Conservation (phyloP, 2,329 filamentous ascomycete species). For the Epichloe gansuensis region DNA sequence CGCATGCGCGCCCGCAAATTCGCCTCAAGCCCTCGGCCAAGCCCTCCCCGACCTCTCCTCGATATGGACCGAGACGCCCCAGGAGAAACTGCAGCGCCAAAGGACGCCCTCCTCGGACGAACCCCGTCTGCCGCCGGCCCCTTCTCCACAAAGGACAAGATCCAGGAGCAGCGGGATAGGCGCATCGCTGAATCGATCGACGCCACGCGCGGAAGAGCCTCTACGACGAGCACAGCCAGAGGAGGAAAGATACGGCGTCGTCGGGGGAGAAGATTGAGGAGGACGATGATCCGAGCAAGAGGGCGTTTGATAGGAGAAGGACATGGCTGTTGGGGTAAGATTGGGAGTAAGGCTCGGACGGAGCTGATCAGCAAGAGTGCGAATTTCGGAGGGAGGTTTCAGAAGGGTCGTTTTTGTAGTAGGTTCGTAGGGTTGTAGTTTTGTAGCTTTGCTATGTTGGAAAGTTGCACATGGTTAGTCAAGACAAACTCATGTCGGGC, state of each 20-base stretch:
- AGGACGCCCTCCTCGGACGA: conserved; percentile 73
- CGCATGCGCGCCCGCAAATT: conserved; percentile 76
- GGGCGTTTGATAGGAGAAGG: conserved; percentile 89
- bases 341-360: conserved; percentile 60
- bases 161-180: conserved; percentile 43
- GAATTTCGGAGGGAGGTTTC: conserved; percentile 73
- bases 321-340: conserved; percentile 69
- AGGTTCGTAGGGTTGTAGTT: background rate
- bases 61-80: conserved; percentile 86
- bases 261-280: conserved; percentile 44
- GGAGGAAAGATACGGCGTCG: conserved; percentile 18
- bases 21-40: conserved; percentile 40
- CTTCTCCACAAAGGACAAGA: conserved; percentile 26
- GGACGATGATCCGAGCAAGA: conserved; percentile 82
- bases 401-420: conserved; percentile 53
- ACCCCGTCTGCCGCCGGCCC: conserved; percentile 31
- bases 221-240: conserved; percentile 42
- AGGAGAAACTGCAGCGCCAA: conserved; percentile 71
- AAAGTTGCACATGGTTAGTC: no score
- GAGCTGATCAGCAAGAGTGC: conserved; percentile 70
- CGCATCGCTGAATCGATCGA: conserved; percentile 38
- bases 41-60: conserved; percentile 37
- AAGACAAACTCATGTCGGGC: no score
- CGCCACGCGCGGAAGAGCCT: conserved; percentile 43
- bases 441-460: no score